phyloP scores from a whole-genome alignment of 2,329 filamentous ascomycete genomes.

The Claviceps sp. region DNA sequence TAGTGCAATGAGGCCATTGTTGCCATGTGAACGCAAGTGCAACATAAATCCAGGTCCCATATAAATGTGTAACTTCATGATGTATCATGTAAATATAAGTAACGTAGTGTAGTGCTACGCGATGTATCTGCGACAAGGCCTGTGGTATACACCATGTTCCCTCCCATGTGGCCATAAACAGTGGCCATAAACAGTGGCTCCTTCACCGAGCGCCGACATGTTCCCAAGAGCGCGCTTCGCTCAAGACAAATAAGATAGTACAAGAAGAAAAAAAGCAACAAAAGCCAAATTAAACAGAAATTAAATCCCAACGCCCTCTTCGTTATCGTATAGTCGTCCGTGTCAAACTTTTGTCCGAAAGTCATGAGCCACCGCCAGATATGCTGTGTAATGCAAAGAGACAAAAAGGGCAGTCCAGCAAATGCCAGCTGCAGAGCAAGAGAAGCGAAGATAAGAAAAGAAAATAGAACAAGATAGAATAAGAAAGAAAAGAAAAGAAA shows the following conservation, averaged over 20 bases:
- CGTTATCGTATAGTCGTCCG: conserved; percentile 14
- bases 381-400: conserved; percentile 12
- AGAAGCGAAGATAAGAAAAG: not conserved
- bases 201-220: not conserved
- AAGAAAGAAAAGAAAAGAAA: not conserved
- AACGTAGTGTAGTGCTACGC: too few relatives aligned
- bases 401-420: not conserved
- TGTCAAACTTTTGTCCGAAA: conserved; percentile 8
- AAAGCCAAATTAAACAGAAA: conserved; percentile 8
- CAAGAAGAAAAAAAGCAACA: conserved; percentile 1
- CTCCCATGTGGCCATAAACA: not conserved
- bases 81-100: too few relatives aligned
- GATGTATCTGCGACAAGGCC: not conserved
- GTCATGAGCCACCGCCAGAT: conserved; percentile 14
- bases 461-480: not conserved
- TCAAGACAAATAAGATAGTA: not conserved
- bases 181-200: too few relatives aligned
- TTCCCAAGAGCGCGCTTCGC: not conserved
- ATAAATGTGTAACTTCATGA: too few relatives aligned
- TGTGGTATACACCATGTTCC: conserved; percentile 1
- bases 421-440: not conserved
- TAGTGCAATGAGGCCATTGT: too few relatives aligned
- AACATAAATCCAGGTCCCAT: too few relatives aligned
- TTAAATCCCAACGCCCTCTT: conserved; percentile 12
- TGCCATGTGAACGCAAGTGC: too few relatives aligned